Conservation (phyloP, 2,329 filamentous ascomycete species). For the Ramularia collo-cygni region DNA sequence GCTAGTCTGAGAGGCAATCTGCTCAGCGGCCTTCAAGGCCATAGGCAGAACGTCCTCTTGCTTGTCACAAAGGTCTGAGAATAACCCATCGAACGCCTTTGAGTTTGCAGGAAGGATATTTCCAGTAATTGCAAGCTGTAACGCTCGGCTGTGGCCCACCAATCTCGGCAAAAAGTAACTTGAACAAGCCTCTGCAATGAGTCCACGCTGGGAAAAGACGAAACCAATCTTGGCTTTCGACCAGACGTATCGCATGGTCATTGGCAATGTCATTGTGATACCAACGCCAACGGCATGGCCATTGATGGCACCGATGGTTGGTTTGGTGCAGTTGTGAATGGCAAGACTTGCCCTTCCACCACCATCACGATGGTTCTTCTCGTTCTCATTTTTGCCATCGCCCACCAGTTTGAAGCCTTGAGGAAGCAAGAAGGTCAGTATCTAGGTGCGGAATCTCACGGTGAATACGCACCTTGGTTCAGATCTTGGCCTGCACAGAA, state of each 20-base stretch:
- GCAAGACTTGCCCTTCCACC: constrained; percentile 16
- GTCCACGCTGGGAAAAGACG: constrained; percentile 17
- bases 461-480: constrained; percentile 4
- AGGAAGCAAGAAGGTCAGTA: too few species aligned
- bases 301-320: constrained; percentile 18
- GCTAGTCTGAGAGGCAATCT: constrained; percentile 12
- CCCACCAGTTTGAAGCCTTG: constrained; percentile 14
- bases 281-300: constrained; percentile 18
- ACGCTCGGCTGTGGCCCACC: constrained; percentile 10
- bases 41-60: constrained; percentile 15
- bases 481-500: constrained; percentile 20
- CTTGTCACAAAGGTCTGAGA: constrained; percentile 15
- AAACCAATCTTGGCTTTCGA: constrained; percentile 18
- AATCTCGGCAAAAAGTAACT: constrained; percentile 17
- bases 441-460: too few species aligned
- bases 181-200: constrained; percentile 17
- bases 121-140: constrained; percentile 14
- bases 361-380: constrained; percentile 19
- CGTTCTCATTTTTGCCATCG: constrained; percentile 15
- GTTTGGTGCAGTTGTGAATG: constrained; percentile 18
- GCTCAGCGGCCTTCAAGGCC: constrained; percentile 13
- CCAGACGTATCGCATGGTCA: constrained; percentile 15
- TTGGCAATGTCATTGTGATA: constrained; percentile 18
- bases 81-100: constrained; percentile 14
- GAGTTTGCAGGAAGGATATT: constrained; percentile 8